phyloP scores from a whole-genome alignment of 1,284 basidiomycete genomes.

The Puccinia triticina region DNA sequence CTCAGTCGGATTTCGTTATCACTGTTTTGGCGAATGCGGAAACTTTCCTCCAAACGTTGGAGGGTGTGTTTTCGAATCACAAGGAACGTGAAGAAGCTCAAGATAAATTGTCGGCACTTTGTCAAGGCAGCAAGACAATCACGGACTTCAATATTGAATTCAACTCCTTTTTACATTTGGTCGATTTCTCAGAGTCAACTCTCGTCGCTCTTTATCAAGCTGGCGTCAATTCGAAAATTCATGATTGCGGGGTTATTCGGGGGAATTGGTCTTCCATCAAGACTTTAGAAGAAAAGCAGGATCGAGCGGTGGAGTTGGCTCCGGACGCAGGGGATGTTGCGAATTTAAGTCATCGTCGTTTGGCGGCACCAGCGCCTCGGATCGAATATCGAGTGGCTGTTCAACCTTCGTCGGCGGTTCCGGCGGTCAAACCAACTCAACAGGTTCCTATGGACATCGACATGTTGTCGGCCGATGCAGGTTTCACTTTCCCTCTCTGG shows the following conservation, averaged over 20 bases:
- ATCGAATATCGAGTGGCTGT: too few species aligned
- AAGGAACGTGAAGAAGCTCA: background rate
- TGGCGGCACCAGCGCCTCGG: too few species aligned
- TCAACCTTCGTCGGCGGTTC: too few species aligned
- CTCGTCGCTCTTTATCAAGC: background rate
- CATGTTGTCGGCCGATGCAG: too few species aligned
- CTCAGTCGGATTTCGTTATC: background rate
- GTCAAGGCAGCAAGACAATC: background rate
- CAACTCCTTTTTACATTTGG: background rate
- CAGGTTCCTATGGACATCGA: background rate
- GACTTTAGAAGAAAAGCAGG: background rate
- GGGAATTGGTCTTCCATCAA: background rate
- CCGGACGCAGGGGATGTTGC: background rate
- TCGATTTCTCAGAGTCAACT: background rate
- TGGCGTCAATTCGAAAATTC: too few species aligned
- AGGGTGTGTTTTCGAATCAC: background rate
- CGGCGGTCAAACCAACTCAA: background rate
- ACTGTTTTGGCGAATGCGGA: background rate
- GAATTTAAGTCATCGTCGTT: background rate
- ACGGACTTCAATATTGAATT: slow-evolving; percentile 1
- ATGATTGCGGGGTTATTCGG: background rate
- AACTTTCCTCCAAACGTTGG: background rate
- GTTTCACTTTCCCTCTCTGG: background rate
- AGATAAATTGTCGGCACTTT: background rate
- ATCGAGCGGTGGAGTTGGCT: background rate